Conservation (phyloP, 768 basidiomycete species). For the Xerocomus spinulosus region DNA sequence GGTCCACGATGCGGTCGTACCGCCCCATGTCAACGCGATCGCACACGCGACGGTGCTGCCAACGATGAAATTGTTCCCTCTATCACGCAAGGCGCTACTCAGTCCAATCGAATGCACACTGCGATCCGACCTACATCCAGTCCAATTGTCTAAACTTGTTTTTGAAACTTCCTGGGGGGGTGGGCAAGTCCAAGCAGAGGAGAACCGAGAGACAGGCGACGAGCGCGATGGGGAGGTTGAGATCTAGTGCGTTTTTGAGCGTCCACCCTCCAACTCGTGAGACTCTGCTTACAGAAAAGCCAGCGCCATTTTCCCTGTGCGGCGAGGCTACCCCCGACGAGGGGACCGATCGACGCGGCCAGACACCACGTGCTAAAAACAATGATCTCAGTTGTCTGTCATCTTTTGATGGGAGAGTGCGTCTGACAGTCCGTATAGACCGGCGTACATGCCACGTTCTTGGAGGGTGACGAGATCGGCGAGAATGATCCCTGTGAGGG, state of each 20-base stretch:
- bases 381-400: neutral
- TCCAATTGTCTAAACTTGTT: conserved; percentile 37
- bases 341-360: conserved; percentile 31
- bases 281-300: conserved; percentile 36
- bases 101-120: neutral
- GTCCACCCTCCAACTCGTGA: neutral
- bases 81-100: conserved; percentile 6
- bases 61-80: conserved; percentile 35
- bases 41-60: conserved; percentile 24
- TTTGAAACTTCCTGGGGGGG: conserved; percentile 28
- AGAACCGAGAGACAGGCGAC: conserved; percentile 21
- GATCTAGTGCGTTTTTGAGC: conserved; percentile 22
- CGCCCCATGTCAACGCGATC: conserved; percentile 41
- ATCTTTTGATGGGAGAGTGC: neutral
- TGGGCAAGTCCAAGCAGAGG: conserved; percentile 31
- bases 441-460: conserved; percentile 37
- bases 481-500: conserved; percentile 36
- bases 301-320: conserved; percentile 36
- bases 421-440: conserved; percentile 21
- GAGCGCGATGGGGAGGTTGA: conserved; percentile 36
- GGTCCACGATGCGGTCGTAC: conserved; percentile 38
- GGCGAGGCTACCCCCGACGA: conserved; percentile 35
- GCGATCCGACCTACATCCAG: conserved; percentile 30
- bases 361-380: conserved; percentile 30
- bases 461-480: conserved; percentile 41